Evolutionary conservation across 768 basidiomycete species (phyloP).

Genomic region (Collybia nuda): DNA sequence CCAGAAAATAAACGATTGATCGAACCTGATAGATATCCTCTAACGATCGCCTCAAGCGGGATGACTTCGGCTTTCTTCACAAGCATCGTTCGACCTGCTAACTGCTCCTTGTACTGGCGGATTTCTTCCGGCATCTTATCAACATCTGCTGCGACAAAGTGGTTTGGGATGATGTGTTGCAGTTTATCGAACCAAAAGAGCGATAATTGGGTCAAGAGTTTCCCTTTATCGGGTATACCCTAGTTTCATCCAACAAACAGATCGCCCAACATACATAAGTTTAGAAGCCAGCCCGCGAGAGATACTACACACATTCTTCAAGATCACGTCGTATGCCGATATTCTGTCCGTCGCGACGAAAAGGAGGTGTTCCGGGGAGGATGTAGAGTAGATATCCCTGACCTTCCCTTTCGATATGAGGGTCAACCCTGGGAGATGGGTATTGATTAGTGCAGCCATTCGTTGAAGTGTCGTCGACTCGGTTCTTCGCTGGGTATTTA

Average conservation of each 20-base stretch:
- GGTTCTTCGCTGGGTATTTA: no score
- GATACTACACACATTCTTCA: slow-evolving; percentile 66
- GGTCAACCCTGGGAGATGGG: slow-evolving; percentile 59
- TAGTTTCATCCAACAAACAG: slow-evolving; percentile 28
- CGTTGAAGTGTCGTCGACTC: no score
- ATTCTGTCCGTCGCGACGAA: slow-evolving; percentile 97
- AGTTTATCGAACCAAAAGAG: slow-evolving; percentile 95
- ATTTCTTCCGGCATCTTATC: slow-evolving; percentile 84
- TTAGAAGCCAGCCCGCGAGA: slow-evolving; percentile 29
- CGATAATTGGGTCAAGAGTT: slow-evolving; percentile 85
- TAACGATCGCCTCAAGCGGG: slow-evolving; percentile 92
- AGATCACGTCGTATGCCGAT: slow-evolving; percentile 94
- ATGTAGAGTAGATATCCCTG: slow-evolving; percentile 86
- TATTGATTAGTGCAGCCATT: slow-evolving; percentile 44
- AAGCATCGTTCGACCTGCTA: slow-evolving; percentile 87
- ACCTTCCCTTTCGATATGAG: slow-evolving; percentile 93
- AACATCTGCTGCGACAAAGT: slow-evolving; percentile 77
- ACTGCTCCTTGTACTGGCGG: slow-evolving; percentile 67
- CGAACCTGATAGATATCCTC: slow-evolving; percentile 93
- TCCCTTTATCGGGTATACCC: slow-evolving; percentile 96
- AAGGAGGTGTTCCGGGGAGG: slow-evolving; percentile 70
- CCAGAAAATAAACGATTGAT: neutral
- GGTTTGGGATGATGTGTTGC: slow-evolving; percentile 78
- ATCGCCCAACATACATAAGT: neutral
- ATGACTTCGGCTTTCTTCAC: slow-evolving; percentile 87